A percentile compares a stretch with the other conserved stretches of the same genome.
These are phyloP conservation scores for Macadamia integrifolia DNA, from an alignment of 164 flowering plant species.

Conservation along the genomic window DNA sequence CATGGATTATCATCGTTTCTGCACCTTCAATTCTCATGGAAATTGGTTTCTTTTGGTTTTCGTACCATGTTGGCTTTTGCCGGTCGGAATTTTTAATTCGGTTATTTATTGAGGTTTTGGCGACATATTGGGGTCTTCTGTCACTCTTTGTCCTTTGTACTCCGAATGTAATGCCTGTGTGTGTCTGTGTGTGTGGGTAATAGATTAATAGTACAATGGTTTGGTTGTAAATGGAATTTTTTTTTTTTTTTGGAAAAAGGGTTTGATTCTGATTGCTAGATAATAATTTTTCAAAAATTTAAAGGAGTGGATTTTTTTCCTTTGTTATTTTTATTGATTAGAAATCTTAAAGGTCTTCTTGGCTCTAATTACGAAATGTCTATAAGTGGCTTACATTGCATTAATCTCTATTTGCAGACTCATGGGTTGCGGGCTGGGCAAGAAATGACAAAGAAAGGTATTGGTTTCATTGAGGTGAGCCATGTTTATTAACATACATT, in stretches of 20 bases:
- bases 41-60: slow-evolving; percentile 5
- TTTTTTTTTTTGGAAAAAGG: too few relatives aligned
- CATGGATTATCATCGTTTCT: neutral
- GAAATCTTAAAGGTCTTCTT: neutral
- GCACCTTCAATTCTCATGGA: neutral
- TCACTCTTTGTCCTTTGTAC: neutral
- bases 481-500: slow-evolving; percentile 2
- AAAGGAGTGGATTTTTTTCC: too few relatives aligned
- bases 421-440: slow-evolving; percentile 80
- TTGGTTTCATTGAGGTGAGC: slow-evolving; percentile 80
- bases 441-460: slow-evolving; percentile 69
- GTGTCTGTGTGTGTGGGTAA: too few relatives aligned
- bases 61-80: neutral
- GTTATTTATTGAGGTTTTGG: neutral
- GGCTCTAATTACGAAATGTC: neutral
- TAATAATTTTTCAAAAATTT: too few relatives aligned
- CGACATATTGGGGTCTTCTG: neutral
- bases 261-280: too few relatives aligned
- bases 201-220: too few relatives aligned
- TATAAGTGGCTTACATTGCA: neutral
- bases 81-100: neutral
- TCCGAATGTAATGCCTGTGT: too few relatives aligned
- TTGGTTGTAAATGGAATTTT: too few relatives aligned
- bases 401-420: slow-evolving; percentile 47
- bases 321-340: neutral